These are phyloP conservation scores for Colletotrichum sp. DNA, from an alignment of 2,329 filamentous ascomycete species.

Conservation along the genomic window DNA sequence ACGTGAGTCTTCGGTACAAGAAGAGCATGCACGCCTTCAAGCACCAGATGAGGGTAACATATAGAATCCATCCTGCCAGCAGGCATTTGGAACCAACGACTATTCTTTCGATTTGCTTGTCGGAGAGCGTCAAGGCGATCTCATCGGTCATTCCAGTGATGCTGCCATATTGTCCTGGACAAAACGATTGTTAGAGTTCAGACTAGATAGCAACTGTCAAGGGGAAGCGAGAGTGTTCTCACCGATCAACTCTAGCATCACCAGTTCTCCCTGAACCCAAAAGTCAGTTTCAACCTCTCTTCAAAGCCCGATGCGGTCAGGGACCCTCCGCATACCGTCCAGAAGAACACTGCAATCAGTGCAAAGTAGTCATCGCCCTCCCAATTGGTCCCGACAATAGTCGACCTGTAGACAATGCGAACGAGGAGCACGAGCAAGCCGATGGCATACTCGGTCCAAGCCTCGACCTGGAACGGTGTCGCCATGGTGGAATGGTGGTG, in stretches of 20 bases:
- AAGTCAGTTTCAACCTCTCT: not conserved
- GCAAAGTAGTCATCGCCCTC: conserved; percentile 49
- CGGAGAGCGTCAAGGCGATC: conserved; percentile 17
- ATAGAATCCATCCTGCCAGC: conserved; percentile 42
- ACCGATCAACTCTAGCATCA: conserved; percentile 12
- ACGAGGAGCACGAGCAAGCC: conserved; percentile 40
- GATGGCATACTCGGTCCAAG: conserved; percentile 48
- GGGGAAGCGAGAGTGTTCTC: not conserved
- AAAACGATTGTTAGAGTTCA: conserved; percentile 8
- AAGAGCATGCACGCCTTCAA: conserved; percentile 48
- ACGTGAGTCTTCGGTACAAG: conserved; percentile 33
- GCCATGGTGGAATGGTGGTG: conserved; percentile 26
- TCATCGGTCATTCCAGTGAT: conserved; percentile 27
- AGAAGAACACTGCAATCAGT: conserved; percentile 37
- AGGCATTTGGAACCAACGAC: conserved; percentile 28
- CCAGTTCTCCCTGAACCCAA: not conserved
- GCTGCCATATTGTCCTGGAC: conserved; percentile 27
- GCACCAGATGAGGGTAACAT: conserved; percentile 45
- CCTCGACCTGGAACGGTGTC: conserved; percentile 46
- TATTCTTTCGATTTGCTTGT: conserved; percentile 17
- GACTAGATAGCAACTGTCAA: not conserved
- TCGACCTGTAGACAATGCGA: conserved; percentile 42
- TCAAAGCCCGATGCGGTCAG: not conserved
- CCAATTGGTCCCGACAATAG: conserved; percentile 41
- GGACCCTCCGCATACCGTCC: conserved; percentile 33